Evolutionary conservation across 2,329 filamentous ascomycete species (phyloP).

Genomic region (Knufia petricola): DNA sequence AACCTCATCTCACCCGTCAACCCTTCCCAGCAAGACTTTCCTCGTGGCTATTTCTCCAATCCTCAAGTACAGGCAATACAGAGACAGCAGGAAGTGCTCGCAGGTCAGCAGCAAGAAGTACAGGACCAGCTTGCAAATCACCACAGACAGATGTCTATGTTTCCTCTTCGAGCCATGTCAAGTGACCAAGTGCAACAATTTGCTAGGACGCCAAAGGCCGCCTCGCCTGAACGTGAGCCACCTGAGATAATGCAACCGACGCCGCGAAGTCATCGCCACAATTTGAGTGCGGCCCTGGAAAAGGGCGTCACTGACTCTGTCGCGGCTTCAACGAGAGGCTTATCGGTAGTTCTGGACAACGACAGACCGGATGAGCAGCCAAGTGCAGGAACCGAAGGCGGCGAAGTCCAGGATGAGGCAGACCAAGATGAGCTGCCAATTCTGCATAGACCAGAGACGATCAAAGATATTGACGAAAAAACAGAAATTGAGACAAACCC

Average conservation of each 20-base stretch:
- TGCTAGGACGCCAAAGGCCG: conserved; percentile 13
- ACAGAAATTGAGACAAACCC: conserved; percentile 60
- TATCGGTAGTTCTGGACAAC: conserved; percentile 21
- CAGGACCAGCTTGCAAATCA: conserved; percentile 46
- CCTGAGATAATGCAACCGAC: conserved; percentile 51
- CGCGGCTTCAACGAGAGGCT: conserved; percentile 35
- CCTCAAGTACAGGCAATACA: conserved; percentile 34
- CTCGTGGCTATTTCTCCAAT: neutral
- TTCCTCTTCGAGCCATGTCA: conserved; percentile 10
- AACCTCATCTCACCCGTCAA: conserved; percentile 51
- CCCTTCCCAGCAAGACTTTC: conserved; percentile 11
- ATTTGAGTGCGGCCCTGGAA: conserved; percentile 68
- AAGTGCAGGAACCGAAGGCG: conserved; percentile 1
- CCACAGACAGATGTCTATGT: conserved; percentile 21
- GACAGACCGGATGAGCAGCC: conserved; percentile 34
- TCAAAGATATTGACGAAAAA: conserved; percentile 18
- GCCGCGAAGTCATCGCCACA: conserved; percentile 56
- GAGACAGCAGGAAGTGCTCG: conserved; percentile 35
- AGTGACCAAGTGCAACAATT: conserved; percentile 11
- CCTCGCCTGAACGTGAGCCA: conserved; percentile 23
- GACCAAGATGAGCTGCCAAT: conserved; percentile 37
- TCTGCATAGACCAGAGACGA: conserved; percentile 19
- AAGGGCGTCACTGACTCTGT: conserved; percentile 78
- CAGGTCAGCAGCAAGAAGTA: conserved; percentile 28
- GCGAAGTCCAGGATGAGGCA: conserved; percentile 22